These are phyloP conservation scores for Ustilago tritici DNA, from an alignment of 1,284 basidiomycete species.

Conservation along the genomic window DNA sequence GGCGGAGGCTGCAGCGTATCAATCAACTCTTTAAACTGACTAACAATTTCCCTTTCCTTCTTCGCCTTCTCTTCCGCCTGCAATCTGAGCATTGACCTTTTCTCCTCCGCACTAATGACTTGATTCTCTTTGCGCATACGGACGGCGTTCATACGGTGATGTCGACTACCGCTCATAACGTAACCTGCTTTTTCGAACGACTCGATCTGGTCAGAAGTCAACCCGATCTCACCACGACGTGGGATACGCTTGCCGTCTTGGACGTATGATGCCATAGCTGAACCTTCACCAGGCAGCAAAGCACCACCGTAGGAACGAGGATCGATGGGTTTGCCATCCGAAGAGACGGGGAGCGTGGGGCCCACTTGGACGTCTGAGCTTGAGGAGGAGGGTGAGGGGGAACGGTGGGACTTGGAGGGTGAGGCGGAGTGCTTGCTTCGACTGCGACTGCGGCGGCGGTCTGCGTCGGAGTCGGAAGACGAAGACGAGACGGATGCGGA, in stretches of 20 bases:
- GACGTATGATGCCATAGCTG: conserved; percentile 95
- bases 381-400: conserved; percentile 4
- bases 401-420: neutral
- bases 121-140: conserved; percentile 98
- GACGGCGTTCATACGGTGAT: conserved; percentile 87
- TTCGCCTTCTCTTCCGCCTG: conserved; percentile 92
- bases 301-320: conserved; percentile 77
- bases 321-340: conserved; percentile 39
- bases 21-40: conserved; percentile 65
- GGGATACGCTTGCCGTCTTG: conserved; percentile 92
- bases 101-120: conserved; percentile 93
- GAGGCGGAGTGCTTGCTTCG: conserved; percentile 1
- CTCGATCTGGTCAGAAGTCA: conserved; percentile 87
- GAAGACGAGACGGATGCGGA: conserved; percentile 27
- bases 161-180: conserved; percentile 95
- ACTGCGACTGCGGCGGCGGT: conserved; percentile 4
- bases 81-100: conserved; percentile 89
- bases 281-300: conserved; percentile 91
- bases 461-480: conserved; percentile 5
- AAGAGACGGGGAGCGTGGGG: conserved; percentile 31
- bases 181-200: conserved; percentile 90
- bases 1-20: conserved; percentile 49
- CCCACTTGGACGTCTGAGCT: conserved; percentile 35
- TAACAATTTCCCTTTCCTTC: conserved; percentile 77
- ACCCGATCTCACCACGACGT: conserved; percentile 96